phyloP scores from a whole-genome alignment of 2,329 filamentous ascomycete species.

The Ophiosphaerella korrae region DNA sequence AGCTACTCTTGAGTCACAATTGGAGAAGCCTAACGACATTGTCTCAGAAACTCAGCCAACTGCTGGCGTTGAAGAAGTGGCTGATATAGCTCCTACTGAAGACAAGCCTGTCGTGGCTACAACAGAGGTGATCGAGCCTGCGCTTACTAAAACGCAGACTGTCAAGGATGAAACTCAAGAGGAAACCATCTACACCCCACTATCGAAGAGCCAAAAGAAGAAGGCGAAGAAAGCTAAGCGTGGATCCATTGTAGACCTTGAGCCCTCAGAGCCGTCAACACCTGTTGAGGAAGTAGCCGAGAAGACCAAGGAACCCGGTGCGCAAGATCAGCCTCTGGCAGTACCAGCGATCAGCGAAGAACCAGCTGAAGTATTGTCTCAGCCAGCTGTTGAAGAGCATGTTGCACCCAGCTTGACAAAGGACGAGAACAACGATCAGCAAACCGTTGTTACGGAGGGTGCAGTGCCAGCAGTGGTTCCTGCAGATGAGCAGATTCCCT shows the following conservation, averaged over 20 bases:
- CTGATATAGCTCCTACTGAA: background rate
- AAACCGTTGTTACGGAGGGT: background rate
- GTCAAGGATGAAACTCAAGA: constrained; percentile 1
- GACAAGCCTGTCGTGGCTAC: background rate
- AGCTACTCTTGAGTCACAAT: constrained; percentile 8
- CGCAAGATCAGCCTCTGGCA: background rate
- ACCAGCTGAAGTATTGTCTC: background rate
- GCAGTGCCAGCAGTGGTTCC: background rate
- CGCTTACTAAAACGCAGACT: background rate
- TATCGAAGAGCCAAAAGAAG: constrained; percentile 28
- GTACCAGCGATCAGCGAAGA: background rate
- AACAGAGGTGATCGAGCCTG: background rate
- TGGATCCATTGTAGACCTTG: constrained; percentile 18
- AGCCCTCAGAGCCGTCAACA: constrained; percentile 1
- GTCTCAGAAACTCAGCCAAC: background rate
- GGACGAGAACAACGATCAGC: background rate
- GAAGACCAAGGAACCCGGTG: background rate
- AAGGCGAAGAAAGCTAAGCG: constrained; percentile 30
- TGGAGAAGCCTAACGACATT: constrained; percentile 1
- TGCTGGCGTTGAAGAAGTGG: too few relatives aligned
- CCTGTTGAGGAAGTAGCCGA: constrained; percentile 9
- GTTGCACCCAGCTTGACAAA: background rate
- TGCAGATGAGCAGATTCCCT: background rate
- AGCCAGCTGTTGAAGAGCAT: background rate
- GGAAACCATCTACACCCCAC: constrained; percentile 1